Evolutionary conservation across 768 basidiomycete species (phyloP), one percentile per base, ranked within the genome.

Genomic region (Mycena galericulata): DNA sequence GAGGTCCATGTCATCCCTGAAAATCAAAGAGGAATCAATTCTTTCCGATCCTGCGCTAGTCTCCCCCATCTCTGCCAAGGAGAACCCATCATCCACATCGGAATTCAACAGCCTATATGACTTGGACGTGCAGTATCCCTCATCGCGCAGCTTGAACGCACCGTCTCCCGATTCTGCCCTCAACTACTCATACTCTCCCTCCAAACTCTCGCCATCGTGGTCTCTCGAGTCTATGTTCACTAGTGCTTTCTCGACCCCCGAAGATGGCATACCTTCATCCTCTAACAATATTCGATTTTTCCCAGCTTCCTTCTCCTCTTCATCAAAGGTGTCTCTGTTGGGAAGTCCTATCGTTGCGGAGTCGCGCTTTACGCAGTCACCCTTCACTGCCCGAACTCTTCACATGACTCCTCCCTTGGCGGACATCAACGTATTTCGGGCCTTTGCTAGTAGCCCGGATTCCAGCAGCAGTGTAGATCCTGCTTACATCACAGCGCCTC

Each of bases 61-160:
- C 34, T 12, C 24, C 56, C 32, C 41, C 43, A 29, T 36, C 10
- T 36, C 27, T 54, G 14, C 24, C 20, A 2, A 9, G 14, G 30
- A 32, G 1, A 17, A 46, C 17, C 38, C 15, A 24, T 20, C 46
- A 32, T 20, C 20, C 34, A 12, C 36, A 17, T 32, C 62, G n/a
- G 56, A 63, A 29, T 68, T 63, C 62, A 64, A 64, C 68, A 69
- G 62, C 40, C 62, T 69, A 43, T 34, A 32, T 38, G 67, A 68
- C 55, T 41, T 68, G 40, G 54, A 68, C 34, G 30, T 61, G n/a
- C 62, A 69, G 26, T 55, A 60, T 50, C 50, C 57, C 43, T 64
- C 68, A 34, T 65, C 62, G 40, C 57, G 43, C 24, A 59, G 53
- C 32, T 30, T 69, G 43, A 69, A 47, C 53, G 14, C 53, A 40